Evolutionary conservation across 2,329 filamentous ascomycete genomes (phyloP).

Genomic region (Thielaviopsis euricoi): DNA sequence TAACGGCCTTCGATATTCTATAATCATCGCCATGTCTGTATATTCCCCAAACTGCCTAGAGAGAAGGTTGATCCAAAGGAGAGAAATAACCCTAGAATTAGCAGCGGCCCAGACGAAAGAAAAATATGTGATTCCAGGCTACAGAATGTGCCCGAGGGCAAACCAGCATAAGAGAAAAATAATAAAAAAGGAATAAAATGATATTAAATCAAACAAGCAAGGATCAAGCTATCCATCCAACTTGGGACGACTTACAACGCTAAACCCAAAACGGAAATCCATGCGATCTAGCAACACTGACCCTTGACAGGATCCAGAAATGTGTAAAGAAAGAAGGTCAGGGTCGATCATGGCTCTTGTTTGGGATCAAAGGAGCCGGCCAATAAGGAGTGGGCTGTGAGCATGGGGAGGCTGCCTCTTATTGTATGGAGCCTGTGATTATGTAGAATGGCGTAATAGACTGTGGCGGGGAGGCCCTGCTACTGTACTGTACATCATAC

Average conservation of each 20-base stretch:
- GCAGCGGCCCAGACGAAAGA: too few species aligned
- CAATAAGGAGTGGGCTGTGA: not conserved
- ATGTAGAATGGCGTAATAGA: too few species aligned
- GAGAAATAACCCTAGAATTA: too few species aligned
- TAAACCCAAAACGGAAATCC: slow-evolving; percentile 1
- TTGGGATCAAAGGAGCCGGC: not conserved
- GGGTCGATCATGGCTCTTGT: not conserved
- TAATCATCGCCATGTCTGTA: not conserved
- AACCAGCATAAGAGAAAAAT: too few species aligned
- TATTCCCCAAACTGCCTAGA: not conserved
- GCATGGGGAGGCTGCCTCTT: too few species aligned
- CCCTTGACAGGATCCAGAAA: not conserved
- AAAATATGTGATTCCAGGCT: too few species aligned
- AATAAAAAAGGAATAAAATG: not conserved
- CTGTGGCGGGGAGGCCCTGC: too few species aligned
- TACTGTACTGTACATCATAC: too few species aligned
- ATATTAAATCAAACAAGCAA: not conserved
- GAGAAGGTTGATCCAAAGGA: too few species aligned
- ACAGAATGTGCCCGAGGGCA: too few species aligned
- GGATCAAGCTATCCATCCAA: not conserved
- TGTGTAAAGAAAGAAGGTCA: not conserved
- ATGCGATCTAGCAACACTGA: not conserved
- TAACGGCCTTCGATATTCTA: too few species aligned
- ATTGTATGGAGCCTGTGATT: too few species aligned
- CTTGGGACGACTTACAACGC: not conserved